A percentile compares a stretch with the other conserved stretches of the same genome.
Evolutionary conservation across 2,329 filamentous ascomycete genomes (phyloP).

Genomic region (Rhynchosporium graminicola): DNA sequence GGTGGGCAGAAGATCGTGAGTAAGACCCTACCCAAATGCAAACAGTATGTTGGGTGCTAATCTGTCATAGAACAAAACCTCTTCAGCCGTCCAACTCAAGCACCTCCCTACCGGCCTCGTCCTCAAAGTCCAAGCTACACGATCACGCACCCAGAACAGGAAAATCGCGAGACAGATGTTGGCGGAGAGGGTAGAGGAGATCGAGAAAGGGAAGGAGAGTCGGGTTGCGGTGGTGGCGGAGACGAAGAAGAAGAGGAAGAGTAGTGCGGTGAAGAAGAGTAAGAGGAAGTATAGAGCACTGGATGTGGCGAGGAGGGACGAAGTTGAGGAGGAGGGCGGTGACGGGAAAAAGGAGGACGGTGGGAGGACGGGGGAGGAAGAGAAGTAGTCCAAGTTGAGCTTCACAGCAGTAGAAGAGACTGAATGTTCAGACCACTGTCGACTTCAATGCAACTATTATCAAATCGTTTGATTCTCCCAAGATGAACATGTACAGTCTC

Average conservation of each 20-base stretch:
- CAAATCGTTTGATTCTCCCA: too few species aligned
- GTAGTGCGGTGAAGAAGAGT: constrained; percentile 78
- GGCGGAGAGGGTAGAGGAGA: constrained; percentile 59
- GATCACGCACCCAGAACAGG: constrained; percentile 83
- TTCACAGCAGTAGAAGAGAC: too few species aligned
- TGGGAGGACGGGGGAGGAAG: too few species aligned
- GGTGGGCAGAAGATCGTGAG: constrained; percentile 92
- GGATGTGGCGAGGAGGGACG: constrained; percentile 34
- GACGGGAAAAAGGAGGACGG: too few species aligned
- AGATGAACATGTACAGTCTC: too few species aligned
- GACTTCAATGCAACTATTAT: too few species aligned
- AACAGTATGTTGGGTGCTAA: neutral
- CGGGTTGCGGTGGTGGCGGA: constrained; percentile 65
- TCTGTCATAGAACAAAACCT: constrained; percentile 80
- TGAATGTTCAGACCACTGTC: too few species aligned
- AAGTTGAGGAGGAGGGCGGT: neutral
- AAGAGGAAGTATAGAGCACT: constrained; percentile 74
- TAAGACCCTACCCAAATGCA: constrained; percentile 9
- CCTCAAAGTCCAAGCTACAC: constrained; percentile 90
- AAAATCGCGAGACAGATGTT: constrained; percentile 77
- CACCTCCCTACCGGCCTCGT: constrained; percentile 90
- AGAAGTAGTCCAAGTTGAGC: too few species aligned
- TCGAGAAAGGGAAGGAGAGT: constrained; percentile 70
- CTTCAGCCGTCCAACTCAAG: constrained; percentile 88
- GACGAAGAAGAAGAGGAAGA: constrained; percentile 66